Base-by-base conservation (phyloP, 2,329 filamentous ascomycete species). In the Emergomyces pasteurianus region DNA sequence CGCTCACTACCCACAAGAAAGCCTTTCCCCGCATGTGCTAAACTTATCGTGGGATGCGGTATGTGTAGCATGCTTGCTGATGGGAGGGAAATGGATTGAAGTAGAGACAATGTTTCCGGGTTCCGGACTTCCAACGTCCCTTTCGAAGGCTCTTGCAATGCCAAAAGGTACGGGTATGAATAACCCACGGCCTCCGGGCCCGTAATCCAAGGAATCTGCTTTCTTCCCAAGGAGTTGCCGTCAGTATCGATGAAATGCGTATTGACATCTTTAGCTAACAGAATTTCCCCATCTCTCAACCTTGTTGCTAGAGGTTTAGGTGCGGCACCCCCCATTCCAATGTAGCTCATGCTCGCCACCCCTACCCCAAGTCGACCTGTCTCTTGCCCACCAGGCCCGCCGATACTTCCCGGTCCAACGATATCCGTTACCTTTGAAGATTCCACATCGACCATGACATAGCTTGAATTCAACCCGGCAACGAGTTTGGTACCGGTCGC, bases 261-360 rank as follows among this genome's bases (percentile, higher is more conserved):
- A 72, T 96, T 95, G 68, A 96, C 90, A 67, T 99, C 94, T 73
- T 95, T 96, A n/a, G 92, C 90, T n/a, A 99, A 80, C 62, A 99
- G 77, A 71, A 97, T 84, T 74, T 96, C 84, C 4, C 89, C 89
- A 65, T 95, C 89, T 2, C 85, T 83, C 14, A 99, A 80, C 66
- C 87, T 87, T 6, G 92, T 87, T 6, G 90, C 90, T 67, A 99
- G 80, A 7, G 94, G 95, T 69, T 90, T 95, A 1, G 94, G 92
- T 60, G 92, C 90, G 78, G 91, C 94, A 49, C 90, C 89, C 57
- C 90, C 91, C 71, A 97, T 86, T 0, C 92, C 92, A 83, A 97
- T 95, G 71, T 97, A 97, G 52, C 92, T 91, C 90, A 97, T 96
- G 55, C 90, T 89, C 8, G 87, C 88, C 60, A 86, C 88, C 62